Evolutionary conservation across 2,329 filamentous ascomycete species (phyloP).

Genomic region (Hortaea sp.): DNA sequence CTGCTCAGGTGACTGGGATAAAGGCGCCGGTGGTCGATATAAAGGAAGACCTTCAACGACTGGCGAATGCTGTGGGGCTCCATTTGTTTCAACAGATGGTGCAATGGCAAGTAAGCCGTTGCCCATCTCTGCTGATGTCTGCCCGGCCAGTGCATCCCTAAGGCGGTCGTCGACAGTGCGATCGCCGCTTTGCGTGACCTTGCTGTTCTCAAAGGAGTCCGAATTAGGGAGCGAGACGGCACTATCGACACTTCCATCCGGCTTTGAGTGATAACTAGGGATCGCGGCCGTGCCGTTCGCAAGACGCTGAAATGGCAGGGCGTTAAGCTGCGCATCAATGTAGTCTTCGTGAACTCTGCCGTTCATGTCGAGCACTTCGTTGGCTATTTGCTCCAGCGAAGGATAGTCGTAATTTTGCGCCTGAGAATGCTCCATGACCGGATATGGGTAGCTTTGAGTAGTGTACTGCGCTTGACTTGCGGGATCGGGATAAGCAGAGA

Average conservation of each 20-base stretch:
- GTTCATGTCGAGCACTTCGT: constrained; percentile 26
- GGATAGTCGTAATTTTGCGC: constrained; percentile 17
- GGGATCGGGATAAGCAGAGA: constrained; percentile 14
- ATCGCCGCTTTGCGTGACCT: not conserved
- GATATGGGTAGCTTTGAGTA: constrained; percentile 14
- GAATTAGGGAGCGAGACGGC: constrained; percentile 17
- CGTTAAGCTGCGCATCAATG: constrained; percentile 8
- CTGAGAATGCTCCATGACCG: constrained; percentile 10
- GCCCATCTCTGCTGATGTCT: not conserved
- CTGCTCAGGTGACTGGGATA: constrained; percentile 21
- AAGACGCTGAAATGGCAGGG: constrained; percentile 6
- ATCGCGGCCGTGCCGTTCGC: constrained; percentile 10
- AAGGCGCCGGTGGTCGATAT: constrained; percentile 18
- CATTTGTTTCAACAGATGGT: constrained; percentile 1
- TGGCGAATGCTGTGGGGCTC: not conserved
- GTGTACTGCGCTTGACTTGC: constrained; percentile 5
- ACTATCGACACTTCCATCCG: constrained; percentile 22
- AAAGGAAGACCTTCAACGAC: constrained; percentile 13
- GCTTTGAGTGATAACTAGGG: constrained; percentile 8
- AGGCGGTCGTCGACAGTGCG: constrained; percentile 4
- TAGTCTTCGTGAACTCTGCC: constrained; percentile 14
- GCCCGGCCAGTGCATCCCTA: constrained; percentile 2
- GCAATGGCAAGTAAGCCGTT: constrained; percentile 1
- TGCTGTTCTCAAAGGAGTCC: constrained; percentile 5
- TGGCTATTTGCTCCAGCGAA: constrained; percentile 27